phyloP scores from a whole-genome alignment of 2,329 filamentous ascomycete species.

The Hymenoscyphus scutula region DNA sequence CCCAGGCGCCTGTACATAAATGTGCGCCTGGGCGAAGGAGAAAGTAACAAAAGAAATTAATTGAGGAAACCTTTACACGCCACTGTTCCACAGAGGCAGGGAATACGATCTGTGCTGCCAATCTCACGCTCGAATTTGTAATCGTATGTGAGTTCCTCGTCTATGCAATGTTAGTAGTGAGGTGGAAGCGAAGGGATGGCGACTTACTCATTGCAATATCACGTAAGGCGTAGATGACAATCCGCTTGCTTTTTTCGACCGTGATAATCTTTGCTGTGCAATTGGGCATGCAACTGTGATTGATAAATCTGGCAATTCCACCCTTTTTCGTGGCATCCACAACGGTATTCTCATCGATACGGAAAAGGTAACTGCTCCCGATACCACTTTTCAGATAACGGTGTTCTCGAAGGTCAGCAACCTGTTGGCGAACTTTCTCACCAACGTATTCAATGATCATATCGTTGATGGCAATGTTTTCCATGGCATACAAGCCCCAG shows the following conservation, averaged over 20 bases:
- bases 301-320: conserved; percentile 97
- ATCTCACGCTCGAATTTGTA: conserved; percentile 99
- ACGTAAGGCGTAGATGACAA: conserved; percentile 96
- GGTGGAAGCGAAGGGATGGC: background rate
- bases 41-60: conserved; percentile 46
- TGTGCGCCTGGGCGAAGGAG: conserved; percentile 7
- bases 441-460: conserved; percentile 99
- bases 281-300: conserved; percentile 96
- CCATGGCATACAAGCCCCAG: conserved; percentile 96
- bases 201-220: conserved; percentile 91
- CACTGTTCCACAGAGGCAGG: conserved; percentile 92
- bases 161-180: conserved; percentile 46
- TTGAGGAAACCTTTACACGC: conserved; percentile 99
- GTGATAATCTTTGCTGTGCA: conserved; percentile 99
- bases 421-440: conserved; percentile 93
- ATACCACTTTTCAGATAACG: conserved; percentile 95
- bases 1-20: background rate
- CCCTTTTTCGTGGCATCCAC: conserved; percentile 98
- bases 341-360: conserved; percentile 96
- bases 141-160: conserved; percentile 98
- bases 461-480: conserved; percentile 94
- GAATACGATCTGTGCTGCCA: conserved; percentile 90
- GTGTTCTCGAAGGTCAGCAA: conserved; percentile 92
- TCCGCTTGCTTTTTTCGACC: conserved; percentile 94
- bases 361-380: conserved; percentile 94